Base-by-base conservation (phyloP, 805 yeast species). In the Candida ponderosae region DNA sequence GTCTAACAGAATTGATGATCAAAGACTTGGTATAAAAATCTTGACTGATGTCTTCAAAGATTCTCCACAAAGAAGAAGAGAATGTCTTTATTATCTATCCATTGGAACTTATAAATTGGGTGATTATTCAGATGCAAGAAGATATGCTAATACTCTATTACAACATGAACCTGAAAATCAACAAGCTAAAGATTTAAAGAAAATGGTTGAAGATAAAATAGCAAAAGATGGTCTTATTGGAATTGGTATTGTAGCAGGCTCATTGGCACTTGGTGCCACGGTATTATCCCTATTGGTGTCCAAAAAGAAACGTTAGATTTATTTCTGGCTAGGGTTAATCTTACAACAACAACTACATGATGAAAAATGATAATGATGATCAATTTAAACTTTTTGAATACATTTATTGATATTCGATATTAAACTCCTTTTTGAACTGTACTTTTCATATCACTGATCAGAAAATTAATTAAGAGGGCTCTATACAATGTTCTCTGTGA, bases 181-280 rank as follows among this genome's bases (percentile, higher is more conserved):
- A 21, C 97, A 93, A 58, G 94, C 89, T 6, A 53, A 68, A 32
- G 74, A 75, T 2, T 66, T 93, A 60, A 76, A 83, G 48, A 71
- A 74, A 40, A 80, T 81, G 52, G 83, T 93, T 18, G 95, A 88
- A 42, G 89, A 81, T 46, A 82, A 79, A 54, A 76, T 93, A 30
- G 82, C 94, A 24, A 76, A 72, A 50, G 96, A 94, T 54, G 95
- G 97, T 0, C 65, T 90, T 39, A 74, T 87, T 40, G 97, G 97
- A 1, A 63, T 90, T 37, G 96, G 95, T 0, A 68, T 93, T 20
- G 80, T 87, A 0, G 84, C 95, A 19, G 95, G 96, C 16, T 77
- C 78, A 4, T 67, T 90, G 33, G 96, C 96, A 1, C 71, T 85
- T 3, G 93, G 90, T 5, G 84, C 89, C 0, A 89, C 89, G 1